Conservation (phyloP, 1,284 basidiomycete genomes). For the Malassezia obtusa region DNA sequence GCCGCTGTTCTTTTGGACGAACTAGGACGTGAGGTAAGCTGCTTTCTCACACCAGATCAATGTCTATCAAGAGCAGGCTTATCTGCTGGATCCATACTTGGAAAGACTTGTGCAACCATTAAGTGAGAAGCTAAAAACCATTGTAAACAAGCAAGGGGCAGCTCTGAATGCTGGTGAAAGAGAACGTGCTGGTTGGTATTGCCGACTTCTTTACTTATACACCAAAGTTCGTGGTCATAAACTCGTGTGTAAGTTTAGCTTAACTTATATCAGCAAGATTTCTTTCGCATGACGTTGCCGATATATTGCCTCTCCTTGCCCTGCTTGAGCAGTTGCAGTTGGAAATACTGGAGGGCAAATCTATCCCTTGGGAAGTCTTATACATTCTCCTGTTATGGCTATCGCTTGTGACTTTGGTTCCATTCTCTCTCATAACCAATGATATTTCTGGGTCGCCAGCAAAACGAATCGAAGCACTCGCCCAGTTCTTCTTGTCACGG, state of each 20-base stretch:
- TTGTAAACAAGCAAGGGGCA: background rate
- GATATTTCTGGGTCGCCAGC: background rate
- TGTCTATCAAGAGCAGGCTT: constrained; percentile 76
- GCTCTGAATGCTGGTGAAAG: background rate
- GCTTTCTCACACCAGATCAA: constrained; percentile 51
- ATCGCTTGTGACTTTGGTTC: constrained; percentile 82
- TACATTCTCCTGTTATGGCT: constrained; percentile 85
- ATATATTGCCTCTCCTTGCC: constrained; percentile 65
- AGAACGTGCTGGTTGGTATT: background rate
- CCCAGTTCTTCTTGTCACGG: constrained; percentile 57
- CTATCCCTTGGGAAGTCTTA: constrained; percentile 62
- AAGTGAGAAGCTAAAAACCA: constrained; percentile 50
- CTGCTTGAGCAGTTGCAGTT: constrained; percentile 55
- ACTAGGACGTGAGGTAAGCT: background rate
- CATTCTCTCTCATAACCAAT: constrained; percentile 64
- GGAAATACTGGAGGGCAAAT: background rate
- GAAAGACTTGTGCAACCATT: constrained; percentile 70
- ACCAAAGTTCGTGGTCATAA: constrained; percentile 87
- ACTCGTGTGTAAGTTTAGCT: constrained; percentile 63
- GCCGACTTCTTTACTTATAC: constrained; percentile 64
- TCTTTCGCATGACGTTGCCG: constrained; percentile 78
- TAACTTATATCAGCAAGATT: constrained; percentile 54
- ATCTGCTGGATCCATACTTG: constrained; percentile 91
- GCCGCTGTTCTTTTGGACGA: background rate
- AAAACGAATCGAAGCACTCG: constrained; percentile 56